Percentiles rank a stretch among this genome's conserved stretches.
Conservation (phyloP, 2,329 filamentous ascomycete genomes). For the Beauveria asiatica region DNA sequence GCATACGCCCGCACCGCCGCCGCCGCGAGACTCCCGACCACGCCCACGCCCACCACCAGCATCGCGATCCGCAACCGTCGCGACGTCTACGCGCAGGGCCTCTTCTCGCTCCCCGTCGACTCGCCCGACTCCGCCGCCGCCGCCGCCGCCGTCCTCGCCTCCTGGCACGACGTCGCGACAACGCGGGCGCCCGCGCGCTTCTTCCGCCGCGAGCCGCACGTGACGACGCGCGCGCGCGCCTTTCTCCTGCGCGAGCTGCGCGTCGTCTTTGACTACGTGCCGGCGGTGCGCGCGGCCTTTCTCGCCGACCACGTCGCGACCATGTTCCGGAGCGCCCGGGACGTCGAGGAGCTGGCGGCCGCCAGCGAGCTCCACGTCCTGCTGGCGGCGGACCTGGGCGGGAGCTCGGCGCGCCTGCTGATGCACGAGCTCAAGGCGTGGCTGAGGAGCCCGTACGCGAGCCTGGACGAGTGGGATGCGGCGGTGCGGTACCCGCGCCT, state of each 20-base stretch:
- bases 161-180: no score
- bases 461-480: conserved; percentile 69
- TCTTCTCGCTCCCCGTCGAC: conserved; percentile 76
- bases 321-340: conserved; percentile 46
- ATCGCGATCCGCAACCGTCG: conserved; percentile 32
- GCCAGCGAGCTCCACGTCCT: conserved; percentile 28
- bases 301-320: conserved; percentile 79
- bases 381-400: conserved; percentile 68
- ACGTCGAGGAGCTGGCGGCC: no score
- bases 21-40: no score
- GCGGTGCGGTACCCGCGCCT: conserved; percentile 58
- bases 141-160: no score
- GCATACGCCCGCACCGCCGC: no score
- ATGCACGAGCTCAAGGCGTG: conserved; percentile 79
- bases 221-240: conserved; percentile 67
- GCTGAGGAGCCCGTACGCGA: conserved; percentile 69
- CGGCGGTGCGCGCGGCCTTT: conserved; percentile 52
- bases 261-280: conserved; percentile 73
- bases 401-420: conserved; percentile 64
- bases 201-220: conserved; percentile 54
- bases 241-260: conserved; percentile 80
- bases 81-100: conserved; percentile 60
- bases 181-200: no score
- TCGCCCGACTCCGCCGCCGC: no score
- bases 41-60: no score